Percentiles rank a stretch among this genome's conserved stretches.
Conservation (phyloP, 2,329 filamentous ascomycete genomes). For the Domatiomyces globalis region DNA sequence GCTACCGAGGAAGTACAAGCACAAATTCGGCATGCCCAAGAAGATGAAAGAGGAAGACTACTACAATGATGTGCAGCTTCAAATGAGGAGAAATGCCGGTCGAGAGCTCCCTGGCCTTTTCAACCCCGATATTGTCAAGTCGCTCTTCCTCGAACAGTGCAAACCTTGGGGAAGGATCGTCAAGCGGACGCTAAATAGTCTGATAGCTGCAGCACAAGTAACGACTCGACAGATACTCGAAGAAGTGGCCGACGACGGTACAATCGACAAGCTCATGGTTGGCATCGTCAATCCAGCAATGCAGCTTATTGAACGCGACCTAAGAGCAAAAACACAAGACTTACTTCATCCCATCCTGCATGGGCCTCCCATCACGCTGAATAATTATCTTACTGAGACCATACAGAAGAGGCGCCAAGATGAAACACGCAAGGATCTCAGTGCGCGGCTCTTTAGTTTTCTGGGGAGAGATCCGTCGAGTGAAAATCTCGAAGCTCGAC, state of each 20-base stretch:
- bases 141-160: constrained; percentile 24
- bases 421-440: not conserved
- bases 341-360: constrained; percentile 35
- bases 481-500: not conserved
- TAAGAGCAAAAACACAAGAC: constrained; percentile 31
- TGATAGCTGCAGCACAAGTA: constrained; percentile 19
- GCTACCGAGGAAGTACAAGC: not conserved
- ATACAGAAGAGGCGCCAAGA: constrained; percentile 18
- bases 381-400: constrained; percentile 25
- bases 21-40: not conserved
- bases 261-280: constrained; percentile 11
- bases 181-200: constrained; percentile 9
- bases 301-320: constrained; percentile 11
- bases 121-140: constrained; percentile 23
- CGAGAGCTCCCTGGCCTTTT: constrained; percentile 25
- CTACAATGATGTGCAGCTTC: constrained; percentile 3
- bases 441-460: constrained; percentile 3
- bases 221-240: constrained; percentile 17
- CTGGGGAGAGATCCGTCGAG: constrained; percentile 1
- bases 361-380: constrained; percentile 25
- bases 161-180: constrained; percentile 24
- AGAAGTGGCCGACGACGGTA: constrained; percentile 18
- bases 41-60: constrained; percentile 2
- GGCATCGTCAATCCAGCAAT: constrained; percentile 17
- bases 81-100: constrained; percentile 16